Evolutionary conservation across 179 eudicot species (phyloP).

Genomic region (Sideroxylon spinosum): DNA sequence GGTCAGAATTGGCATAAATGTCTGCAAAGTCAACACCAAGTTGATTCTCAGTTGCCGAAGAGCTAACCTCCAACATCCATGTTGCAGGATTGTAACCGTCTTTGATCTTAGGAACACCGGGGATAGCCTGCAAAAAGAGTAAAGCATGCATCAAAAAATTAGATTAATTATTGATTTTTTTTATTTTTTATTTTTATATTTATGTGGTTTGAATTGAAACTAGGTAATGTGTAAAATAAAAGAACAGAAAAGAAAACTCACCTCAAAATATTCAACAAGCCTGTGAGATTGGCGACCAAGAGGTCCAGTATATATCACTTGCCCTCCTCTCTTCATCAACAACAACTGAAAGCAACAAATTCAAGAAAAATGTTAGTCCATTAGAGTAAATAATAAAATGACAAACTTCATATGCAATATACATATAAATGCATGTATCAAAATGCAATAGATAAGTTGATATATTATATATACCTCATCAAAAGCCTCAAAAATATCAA

Average conservation of each 20-base stretch:
- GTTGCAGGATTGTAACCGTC: slow-evolving; percentile 79
- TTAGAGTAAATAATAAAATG: background rate
- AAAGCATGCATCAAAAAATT: too few relatives aligned
- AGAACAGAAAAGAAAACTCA: slow-evolving; percentile 19
- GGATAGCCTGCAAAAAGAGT: slow-evolving; percentile 38
- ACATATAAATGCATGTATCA: too few relatives aligned
- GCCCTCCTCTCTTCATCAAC: slow-evolving; percentile 82
- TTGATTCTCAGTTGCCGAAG: slow-evolving; percentile 44
- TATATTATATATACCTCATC: slow-evolving; percentile 51
- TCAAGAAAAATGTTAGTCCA: background rate
- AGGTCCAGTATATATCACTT: slow-evolving; percentile 63
- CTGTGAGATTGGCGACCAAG: slow-evolving; percentile 55
- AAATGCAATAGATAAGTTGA: background rate
- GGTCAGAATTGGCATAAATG: slow-evolving; percentile 40
- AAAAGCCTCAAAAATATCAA: slow-evolving; percentile 79
- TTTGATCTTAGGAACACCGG: slow-evolving; percentile 55
- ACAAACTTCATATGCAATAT: too few relatives aligned
- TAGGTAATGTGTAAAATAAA: too few relatives aligned
- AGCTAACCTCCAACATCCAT: slow-evolving; percentile 69
- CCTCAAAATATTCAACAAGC: slow-evolving; percentile 70
- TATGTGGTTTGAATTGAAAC: too few relatives aligned
- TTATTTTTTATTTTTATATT: too few relatives aligned
- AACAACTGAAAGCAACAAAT: slow-evolving; percentile 39
- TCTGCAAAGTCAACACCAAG: slow-evolving; percentile 60
- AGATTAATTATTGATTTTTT: too few relatives aligned